Conservation (phyloP, 345 rosid genomes). For the Leavenworthia alabamica region DNA sequence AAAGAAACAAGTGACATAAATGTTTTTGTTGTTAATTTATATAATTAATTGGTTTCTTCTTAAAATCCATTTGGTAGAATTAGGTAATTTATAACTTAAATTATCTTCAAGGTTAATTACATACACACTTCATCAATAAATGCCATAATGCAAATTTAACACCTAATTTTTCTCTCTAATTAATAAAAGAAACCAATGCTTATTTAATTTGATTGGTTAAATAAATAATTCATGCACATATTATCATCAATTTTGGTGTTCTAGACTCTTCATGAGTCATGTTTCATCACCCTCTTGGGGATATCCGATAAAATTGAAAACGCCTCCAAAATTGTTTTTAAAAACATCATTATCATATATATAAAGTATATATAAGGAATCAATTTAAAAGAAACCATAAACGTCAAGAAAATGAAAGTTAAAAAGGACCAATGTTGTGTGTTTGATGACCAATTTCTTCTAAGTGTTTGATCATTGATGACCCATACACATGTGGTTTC, state of each 20-base stretch:
- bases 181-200: not conserved
- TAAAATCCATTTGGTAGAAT: no score
- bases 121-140: not conserved
- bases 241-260: not conserved
- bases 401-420: not conserved
- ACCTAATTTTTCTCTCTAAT: not conserved
- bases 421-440: conserved; percentile 15
- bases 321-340: not conserved
- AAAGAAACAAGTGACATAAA: not conserved
- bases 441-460: no score
- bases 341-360: not conserved
- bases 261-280: not conserved
- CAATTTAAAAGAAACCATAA: not conserved
- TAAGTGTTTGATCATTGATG: conserved; percentile 14
- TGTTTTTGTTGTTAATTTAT: no score
- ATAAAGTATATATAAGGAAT: conserved; percentile 1
- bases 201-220: not conserved
- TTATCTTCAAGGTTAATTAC: no score
- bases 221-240: not conserved
- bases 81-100: no score
- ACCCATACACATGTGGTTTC: conserved; percentile 23
- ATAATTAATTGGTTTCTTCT: no score
- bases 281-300: not conserved
- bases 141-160: not conserved
- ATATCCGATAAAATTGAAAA: not conserved